phyloP scores from a whole-genome alignment of 129 eudicot species.

The Tagetes patula region DNA sequence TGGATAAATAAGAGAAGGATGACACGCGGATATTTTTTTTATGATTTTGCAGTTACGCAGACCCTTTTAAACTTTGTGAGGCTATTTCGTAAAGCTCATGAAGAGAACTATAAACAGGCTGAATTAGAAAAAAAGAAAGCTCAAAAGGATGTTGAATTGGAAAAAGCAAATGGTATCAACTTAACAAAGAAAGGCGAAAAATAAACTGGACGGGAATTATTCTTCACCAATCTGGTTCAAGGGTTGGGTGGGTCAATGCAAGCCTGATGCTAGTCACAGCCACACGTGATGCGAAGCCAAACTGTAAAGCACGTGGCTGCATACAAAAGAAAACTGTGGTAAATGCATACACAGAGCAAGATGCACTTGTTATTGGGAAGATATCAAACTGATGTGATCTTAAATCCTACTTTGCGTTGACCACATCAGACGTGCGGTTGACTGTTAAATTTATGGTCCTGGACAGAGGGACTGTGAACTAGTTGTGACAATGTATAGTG shows the following conservation, averaged over 20 bases:
- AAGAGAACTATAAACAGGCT: constrained; percentile 86
- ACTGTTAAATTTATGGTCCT: constrained; percentile 2
- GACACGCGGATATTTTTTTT: neutral
- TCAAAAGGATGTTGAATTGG: constrained; percentile 87
- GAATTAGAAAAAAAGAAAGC: constrained; percentile 90
- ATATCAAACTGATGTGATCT: constrained; percentile 12
- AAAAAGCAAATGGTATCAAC: constrained; percentile 63
- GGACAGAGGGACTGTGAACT: constrained; percentile 16
- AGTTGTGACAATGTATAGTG: constrained; percentile 32
- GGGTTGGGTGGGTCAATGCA: constrained; percentile 14
- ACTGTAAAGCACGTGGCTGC: constrained; percentile 18
- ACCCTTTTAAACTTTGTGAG: constrained; percentile 91
- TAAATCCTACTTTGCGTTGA: neutral
- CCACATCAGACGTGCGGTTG: constrained; percentile 21
- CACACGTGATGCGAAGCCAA: constrained; percentile 26
- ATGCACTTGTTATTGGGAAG: constrained; percentile 22
- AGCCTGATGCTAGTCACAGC: constrained; percentile 27
- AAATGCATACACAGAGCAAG: constrained; percentile 30
- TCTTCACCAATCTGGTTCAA: constrained; percentile 16
- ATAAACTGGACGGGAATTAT: constrained; percentile 24
- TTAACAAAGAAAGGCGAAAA: constrained; percentile 52
- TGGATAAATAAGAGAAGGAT: neutral
- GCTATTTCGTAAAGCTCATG: constrained; percentile 87
- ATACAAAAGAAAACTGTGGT: constrained; percentile 19
- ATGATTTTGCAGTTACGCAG: constrained; percentile 66